These are phyloP conservation scores for Crithidia sp. DNA, from an alignment of 208 protist genomes.

Conservation along the genomic window DNA sequence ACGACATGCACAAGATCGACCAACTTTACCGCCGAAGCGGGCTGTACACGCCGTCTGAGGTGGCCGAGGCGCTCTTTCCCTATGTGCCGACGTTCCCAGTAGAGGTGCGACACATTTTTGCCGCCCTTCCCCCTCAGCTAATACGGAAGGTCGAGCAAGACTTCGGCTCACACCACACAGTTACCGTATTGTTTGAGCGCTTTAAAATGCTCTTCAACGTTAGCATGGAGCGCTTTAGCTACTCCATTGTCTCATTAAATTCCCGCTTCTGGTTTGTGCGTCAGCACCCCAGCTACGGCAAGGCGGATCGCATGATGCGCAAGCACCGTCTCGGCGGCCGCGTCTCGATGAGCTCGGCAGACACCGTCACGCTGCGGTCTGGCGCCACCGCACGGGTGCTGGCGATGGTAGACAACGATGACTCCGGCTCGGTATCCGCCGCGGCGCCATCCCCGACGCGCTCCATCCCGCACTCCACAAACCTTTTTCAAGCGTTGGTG, in stretches of 20 bases:
- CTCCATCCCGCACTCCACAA: conserved; percentile 8
- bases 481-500: conserved; percentile 69
- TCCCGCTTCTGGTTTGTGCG: conserved; percentile 76
- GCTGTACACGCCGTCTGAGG: conserved; percentile 69
- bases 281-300: conserved; percentile 67
- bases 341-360: not conserved
- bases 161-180: conserved; percentile 21
- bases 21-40: conserved; percentile 67
- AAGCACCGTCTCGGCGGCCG: not conserved
- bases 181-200: conserved; percentile 42
- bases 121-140: conserved; percentile 48
- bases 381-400: not conserved
- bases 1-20: conserved; percentile 67
- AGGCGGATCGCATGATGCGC: conserved; percentile 46
- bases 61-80: conserved; percentile 74
- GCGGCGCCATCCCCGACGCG: not conserved
- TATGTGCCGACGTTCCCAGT: conserved; percentile 82
- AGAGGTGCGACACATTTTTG: conserved; percentile 60
- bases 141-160: conserved; percentile 37
- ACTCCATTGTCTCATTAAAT: conserved; percentile 73
- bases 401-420: too few relatives aligned
- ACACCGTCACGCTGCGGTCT: not conserved
- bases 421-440: not conserved
- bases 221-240: conserved; percentile 37
- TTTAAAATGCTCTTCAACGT: conserved; percentile 88